These are phyloP conservation scores for Neurospora intermedia DNA, from an alignment of 495 filamentous ascomycete species.

Conservation along the genomic window DNA sequence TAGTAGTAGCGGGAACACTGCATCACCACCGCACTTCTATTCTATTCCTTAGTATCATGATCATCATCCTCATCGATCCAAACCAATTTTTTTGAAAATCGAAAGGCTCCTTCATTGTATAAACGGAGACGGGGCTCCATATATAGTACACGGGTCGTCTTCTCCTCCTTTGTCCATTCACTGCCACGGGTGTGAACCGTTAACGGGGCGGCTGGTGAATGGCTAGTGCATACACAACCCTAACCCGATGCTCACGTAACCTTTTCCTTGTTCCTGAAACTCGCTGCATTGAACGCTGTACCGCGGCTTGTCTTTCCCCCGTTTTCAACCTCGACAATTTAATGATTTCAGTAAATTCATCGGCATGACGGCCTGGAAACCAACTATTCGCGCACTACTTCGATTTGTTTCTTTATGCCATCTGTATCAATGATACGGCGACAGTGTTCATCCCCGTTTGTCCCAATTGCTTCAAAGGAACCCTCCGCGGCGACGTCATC, in stretches of 20 bases:
- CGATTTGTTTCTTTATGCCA: background rate
- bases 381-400: background rate
- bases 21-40: background rate
- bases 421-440: background rate
- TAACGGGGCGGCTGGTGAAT: background rate
- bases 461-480: slow-evolving; percentile 21
- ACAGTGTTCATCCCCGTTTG: slow-evolving; percentile 11
- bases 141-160: too few species aligned
- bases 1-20: background rate
- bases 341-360: background rate
- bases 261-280: background rate
- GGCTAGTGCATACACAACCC: background rate
- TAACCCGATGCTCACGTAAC: background rate
- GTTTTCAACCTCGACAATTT: background rate
- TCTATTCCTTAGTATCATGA: background rate
- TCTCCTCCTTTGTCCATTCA: background rate
- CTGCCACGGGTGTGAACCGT: background rate
- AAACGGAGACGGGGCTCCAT: too few species aligned
- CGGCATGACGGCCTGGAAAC: background rate
- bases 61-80: too few species aligned
- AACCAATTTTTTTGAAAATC: too few species aligned
- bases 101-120: too few species aligned
- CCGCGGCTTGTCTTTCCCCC: background rate
- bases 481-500: slow-evolving; percentile 15
- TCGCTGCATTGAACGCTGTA: too few species aligned